These are phyloP conservation scores for Dictyostelium intermedium DNA, from an alignment of 78 protist species.

Conservation along the genomic window DNA sequence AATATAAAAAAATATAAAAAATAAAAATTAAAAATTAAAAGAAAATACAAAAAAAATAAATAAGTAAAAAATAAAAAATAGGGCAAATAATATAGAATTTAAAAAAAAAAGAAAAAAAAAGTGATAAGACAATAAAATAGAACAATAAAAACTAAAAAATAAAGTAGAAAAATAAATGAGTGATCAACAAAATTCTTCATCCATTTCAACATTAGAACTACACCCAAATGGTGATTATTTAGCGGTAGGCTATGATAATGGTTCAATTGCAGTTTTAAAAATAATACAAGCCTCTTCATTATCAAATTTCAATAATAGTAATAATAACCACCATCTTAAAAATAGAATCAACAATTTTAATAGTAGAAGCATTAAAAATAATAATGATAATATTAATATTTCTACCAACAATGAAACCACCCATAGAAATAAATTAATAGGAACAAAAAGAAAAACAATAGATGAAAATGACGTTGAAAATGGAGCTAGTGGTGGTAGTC, in stretches of 20 bases:
- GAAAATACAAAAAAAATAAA: too few species aligned
- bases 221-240: conserved; percentile 18
- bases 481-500: not conserved
- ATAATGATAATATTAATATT: not conserved
- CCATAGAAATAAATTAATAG: not conserved
- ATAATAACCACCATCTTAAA: not conserved
- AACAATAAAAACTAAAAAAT: too few species aligned
- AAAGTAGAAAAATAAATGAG: not conserved
- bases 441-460: not conserved
- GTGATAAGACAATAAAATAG: too few species aligned
- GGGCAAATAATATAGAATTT: too few species aligned
- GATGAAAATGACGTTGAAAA: not conserved
- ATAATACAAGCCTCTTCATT: not conserved
- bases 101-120: too few species aligned
- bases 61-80: too few species aligned
- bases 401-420: not conserved
- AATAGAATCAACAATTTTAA: not conserved
- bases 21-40: too few species aligned
- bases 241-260: conserved; percentile 61
- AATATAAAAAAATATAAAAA: too few species aligned
- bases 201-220: conserved; percentile 36
- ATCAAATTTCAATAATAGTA: not conserved
- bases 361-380: not conserved
- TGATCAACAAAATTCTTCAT: not conserved
- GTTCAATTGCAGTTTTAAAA: conserved; percentile 43